phyloP scores from a whole-genome alignment of 257 asterid species.

The Leptodermis oblonga region DNA sequence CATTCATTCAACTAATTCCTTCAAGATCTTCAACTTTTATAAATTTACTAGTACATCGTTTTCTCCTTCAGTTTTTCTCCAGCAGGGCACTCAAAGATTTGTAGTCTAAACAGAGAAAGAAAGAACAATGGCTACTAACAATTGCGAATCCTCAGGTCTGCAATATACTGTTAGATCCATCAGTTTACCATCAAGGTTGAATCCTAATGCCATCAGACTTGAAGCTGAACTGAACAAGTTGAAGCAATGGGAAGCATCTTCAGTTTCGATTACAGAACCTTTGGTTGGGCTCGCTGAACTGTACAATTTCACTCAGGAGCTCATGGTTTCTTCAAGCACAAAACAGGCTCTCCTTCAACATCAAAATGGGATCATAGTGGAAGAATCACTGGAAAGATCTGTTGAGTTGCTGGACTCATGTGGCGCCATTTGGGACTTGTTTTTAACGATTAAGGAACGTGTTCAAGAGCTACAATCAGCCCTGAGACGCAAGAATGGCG shows the following conservation, averaged over 20 bases:
- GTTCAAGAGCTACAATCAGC: slow-evolving; percentile 62
- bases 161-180: slow-evolving; percentile 58
- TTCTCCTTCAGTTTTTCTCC: slow-evolving; percentile 14
- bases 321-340: slow-evolving; percentile 25
- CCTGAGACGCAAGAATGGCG: slow-evolving; percentile 50
- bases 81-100: neutral
- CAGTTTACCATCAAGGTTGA: slow-evolving; percentile 73
- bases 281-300: slow-evolving; percentile 25
- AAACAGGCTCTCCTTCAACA: slow-evolving; percentile 24
- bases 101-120: neutral
- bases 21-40: neutral
- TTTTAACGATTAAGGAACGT: slow-evolving; percentile 34
- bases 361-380: slow-evolving; percentile 29
- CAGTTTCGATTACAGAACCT: slow-evolving; percentile 17
- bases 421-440: slow-evolving; percentile 37
- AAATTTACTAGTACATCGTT: neutral
- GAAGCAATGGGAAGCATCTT: slow-evolving; percentile 28
- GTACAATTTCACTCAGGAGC: slow-evolving; percentile 28
- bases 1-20: slow-evolving; percentile 43
- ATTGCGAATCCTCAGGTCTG: slow-evolving; percentile 19
- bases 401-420: slow-evolving; percentile 62
- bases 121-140: slow-evolving; percentile 39
- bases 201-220: slow-evolving; percentile 34
- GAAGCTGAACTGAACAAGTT: slow-evolving; percentile 45
- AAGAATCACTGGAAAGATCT: slow-evolving; percentile 41